Conservation (phyloP, 306 rosid genomes). For the Sesbania bispinosa region DNA sequence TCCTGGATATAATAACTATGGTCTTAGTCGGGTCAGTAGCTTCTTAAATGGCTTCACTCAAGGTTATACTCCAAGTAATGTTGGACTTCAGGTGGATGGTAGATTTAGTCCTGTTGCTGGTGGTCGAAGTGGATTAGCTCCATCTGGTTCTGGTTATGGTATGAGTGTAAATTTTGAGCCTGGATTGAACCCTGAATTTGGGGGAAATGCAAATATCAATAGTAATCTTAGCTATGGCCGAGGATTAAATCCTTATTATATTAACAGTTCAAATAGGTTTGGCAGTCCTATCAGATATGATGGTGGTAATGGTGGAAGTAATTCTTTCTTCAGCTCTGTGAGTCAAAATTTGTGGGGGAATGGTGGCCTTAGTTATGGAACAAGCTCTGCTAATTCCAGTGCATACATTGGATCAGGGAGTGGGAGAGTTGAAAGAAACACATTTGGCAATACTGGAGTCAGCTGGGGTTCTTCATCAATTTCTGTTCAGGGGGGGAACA, state of each 20-base stretch:
- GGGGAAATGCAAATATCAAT: conserved; percentile 61
- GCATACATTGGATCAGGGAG: conserved; percentile 64
- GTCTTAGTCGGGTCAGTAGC: conserved; percentile 67
- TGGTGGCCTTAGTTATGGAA: conserved; percentile 63
- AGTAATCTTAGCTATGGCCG: conserved; percentile 61
- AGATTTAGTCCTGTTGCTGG: conserved; percentile 73
- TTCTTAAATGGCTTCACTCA: conserved; percentile 72
- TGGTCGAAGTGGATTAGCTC: conserved; percentile 77
- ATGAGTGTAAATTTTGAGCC: conserved; percentile 70
- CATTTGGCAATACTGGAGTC: conserved; percentile 66
- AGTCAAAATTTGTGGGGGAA: conserved; percentile 76
- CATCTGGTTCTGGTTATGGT: conserved; percentile 75
- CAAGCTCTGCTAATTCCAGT: conserved; percentile 56
- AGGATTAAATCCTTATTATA: conserved; percentile 65
- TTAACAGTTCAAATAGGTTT: conserved; percentile 63
- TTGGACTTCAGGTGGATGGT: conserved; percentile 62
- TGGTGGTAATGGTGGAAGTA: conserved; percentile 60
- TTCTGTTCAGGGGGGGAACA: conserved; percentile 54
- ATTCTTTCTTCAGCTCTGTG: conserved; percentile 66
- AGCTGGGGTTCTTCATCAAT: conserved; percentile 63
- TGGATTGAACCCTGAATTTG: conserved; percentile 63
- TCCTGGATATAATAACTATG: conserved; percentile 59
- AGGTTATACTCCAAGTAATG: conserved; percentile 60
- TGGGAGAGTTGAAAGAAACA: conserved; percentile 54
- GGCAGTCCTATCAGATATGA: conserved; percentile 52